Evolutionary conservation across 352 stramenopile species (phyloP).

Genomic region (Elongisporangium senticosum): DNA sequence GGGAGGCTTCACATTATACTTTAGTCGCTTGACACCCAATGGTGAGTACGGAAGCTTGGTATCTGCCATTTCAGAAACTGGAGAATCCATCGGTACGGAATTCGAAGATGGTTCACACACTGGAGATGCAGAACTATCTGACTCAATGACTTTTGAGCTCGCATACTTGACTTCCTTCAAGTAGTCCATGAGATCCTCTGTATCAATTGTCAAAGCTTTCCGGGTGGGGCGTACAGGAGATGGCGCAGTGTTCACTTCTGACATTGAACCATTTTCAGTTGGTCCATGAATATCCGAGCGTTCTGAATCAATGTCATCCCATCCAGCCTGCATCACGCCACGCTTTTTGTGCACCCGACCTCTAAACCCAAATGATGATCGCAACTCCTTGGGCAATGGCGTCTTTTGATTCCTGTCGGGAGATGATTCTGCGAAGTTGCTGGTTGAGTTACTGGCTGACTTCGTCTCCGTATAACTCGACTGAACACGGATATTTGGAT

Average conservation of each 20-base stretch:
- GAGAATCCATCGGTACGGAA: neutral
- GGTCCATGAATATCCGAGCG: neutral
- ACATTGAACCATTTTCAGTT: neutral
- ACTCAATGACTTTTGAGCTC: neutral
- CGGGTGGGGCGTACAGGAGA: neutral
- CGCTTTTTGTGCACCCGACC: neutral
- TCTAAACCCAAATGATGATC: neutral
- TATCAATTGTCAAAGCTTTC: neutral
- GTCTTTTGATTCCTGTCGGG: neutral
- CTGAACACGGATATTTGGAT: neutral
- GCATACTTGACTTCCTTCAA: neutral
- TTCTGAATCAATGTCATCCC: neutral
- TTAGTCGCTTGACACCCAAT: neutral
- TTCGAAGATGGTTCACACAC: neutral
- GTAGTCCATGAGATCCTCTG: neutral
- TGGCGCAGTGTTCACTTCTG: neutral
- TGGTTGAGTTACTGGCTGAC: neutral
- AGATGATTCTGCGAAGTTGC: neutral
- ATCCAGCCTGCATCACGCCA: neutral
- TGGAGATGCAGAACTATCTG: neutral
- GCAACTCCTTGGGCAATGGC: neutral
- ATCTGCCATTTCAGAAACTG: neutral
- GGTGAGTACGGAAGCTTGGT: neutral
- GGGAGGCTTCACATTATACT: slow-evolving; percentile 23
- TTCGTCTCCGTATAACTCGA: neutral